Evolutionary conservation across 768 basidiomycete genomes (phyloP).

Genomic region (Paxillus rubicundulus): DNA sequence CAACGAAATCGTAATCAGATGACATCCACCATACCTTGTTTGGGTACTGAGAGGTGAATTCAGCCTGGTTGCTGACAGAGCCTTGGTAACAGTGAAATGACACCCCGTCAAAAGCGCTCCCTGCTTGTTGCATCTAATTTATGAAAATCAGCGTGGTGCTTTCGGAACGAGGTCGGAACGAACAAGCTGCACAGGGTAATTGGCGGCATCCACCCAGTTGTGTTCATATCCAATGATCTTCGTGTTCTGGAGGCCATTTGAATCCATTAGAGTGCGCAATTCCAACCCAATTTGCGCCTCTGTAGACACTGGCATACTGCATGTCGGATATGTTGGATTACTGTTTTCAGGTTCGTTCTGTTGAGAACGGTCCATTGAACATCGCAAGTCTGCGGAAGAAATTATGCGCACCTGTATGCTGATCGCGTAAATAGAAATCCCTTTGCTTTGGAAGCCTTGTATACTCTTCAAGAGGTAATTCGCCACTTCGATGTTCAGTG

Average conservation of each 20-base stretch:
- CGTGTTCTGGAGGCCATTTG: constrained; percentile 54
- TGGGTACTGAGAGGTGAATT: constrained; percentile 55
- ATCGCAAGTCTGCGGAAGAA: neutral
- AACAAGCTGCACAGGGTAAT: constrained; percentile 59
- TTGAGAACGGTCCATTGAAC: neutral
- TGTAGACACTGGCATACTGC: constrained; percentile 48
- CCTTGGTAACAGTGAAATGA: constrained; percentile 75
- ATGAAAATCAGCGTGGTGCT: neutral
- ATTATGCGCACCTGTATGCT: constrained; percentile 43
- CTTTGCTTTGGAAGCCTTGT: constrained; percentile 63
- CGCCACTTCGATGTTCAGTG: constrained; percentile 46
- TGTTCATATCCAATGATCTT: constrained; percentile 72
- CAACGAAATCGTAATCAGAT: neutral
- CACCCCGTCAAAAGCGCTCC: constrained; percentile 58
- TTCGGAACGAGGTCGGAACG: constrained; percentile 6
- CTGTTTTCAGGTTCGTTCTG: constrained; percentile 57
- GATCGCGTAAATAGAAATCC: constrained; percentile 61
- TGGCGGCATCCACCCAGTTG: constrained; percentile 67
- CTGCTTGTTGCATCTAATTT: constrained; percentile 52
- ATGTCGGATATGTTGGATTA: constrained; percentile 69
- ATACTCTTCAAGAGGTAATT: constrained; percentile 70
- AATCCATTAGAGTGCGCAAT: constrained; percentile 58
- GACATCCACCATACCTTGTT: constrained; percentile 37
- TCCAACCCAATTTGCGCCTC: constrained; percentile 59
- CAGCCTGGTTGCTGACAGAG: constrained; percentile 48